These are phyloP conservation scores for Bimuria novae-zelandiae DNA, from an alignment of 2,329 filamentous ascomycete species.

Conservation along the genomic window DNA sequence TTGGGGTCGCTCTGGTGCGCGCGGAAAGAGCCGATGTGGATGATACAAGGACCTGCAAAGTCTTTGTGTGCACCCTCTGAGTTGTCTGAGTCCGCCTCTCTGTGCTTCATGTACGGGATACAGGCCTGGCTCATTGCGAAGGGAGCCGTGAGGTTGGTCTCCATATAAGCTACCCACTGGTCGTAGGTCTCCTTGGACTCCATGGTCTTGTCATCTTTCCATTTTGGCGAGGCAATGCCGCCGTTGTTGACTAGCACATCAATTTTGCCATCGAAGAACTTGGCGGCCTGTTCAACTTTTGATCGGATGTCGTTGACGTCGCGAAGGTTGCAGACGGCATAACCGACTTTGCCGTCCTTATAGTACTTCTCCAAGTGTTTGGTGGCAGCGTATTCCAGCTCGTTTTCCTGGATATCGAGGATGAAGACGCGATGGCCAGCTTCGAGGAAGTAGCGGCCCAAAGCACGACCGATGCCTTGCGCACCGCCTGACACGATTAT, in stretches of 20 bases:
- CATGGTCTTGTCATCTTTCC: slow-evolving; percentile 54
- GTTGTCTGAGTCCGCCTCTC: slow-evolving; percentile 25
- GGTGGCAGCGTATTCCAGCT: slow-evolving; percentile 46
- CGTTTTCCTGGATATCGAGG: slow-evolving; percentile 48
- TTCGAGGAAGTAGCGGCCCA: slow-evolving; percentile 53
- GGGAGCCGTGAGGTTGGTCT: slow-evolving; percentile 54
- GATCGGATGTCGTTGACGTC: slow-evolving; percentile 48
- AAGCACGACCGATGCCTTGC: slow-evolving; percentile 54
- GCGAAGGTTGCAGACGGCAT: slow-evolving; percentile 52
- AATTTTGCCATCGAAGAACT: slow-evolving; percentile 49
- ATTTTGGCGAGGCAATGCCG: slow-evolving; percentile 46
- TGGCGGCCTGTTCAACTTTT: slow-evolving; percentile 48
- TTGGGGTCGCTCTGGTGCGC: slow-evolving; percentile 53
- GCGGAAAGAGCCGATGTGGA: slow-evolving; percentile 54
- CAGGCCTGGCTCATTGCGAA: slow-evolving; percentile 55
- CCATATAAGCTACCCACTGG: slow-evolving; percentile 53
- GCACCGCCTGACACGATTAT: slow-evolving; percentile 51
- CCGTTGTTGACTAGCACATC: slow-evolving; percentile 48
- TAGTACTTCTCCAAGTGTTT: slow-evolving; percentile 47
- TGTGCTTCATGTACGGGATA: slow-evolving; percentile 53
- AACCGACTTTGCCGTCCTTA: slow-evolving; percentile 39
- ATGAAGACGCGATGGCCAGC: slow-evolving; percentile 54
- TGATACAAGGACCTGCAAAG: slow-evolving; percentile 51
- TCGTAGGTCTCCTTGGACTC: slow-evolving; percentile 49
- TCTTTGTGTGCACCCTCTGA: slow-evolving; percentile 31